Evolutionary conservation across 2,329 filamentous ascomycete species (phyloP).

Genomic region (Fusarium equiseti): DNA sequence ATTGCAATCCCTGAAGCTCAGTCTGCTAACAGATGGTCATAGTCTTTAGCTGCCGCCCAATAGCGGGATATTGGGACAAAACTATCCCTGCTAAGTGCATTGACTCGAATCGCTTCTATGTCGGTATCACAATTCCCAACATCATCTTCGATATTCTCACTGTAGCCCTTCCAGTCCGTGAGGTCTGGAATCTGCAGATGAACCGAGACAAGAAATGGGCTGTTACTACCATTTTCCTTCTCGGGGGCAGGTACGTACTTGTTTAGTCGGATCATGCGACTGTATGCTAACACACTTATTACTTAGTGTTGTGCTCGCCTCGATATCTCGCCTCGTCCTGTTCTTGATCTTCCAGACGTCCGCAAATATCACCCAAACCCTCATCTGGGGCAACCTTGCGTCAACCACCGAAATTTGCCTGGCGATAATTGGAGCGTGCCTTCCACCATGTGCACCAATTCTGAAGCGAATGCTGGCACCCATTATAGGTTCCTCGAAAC

Average conservation of each 20-base stretch:
- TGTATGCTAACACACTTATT: background rate
- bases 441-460: constrained; percentile 15
- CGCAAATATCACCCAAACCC: constrained; percentile 11
- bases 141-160: constrained; percentile 16
- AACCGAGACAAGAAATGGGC: constrained; percentile 19
- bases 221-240: constrained; percentile 14
- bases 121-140: constrained; percentile 16
- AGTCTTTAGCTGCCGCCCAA: constrained; percentile 14
- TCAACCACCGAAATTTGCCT: constrained; percentile 42
- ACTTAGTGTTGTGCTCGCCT: constrained; percentile 22
- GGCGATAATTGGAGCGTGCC: constrained; percentile 16
- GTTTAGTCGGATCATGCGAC: accelerated
- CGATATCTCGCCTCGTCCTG: constrained; percentile 7
- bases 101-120: constrained; percentile 8
- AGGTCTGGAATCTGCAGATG: constrained; percentile 22
- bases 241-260: constrained; percentile 11
- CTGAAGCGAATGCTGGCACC: constrained; percentile 29
- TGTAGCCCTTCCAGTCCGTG: constrained; percentile 2
- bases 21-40: background rate
- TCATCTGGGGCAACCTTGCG: constrained; percentile 13
- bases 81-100: constrained; percentile 16
- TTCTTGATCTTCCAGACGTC: constrained; percentile 10
- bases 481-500: background rate
- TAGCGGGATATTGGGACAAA: constrained; percentile 11
- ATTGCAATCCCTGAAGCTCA: background rate